phyloP scores from a whole-genome alignment of 2,329 filamentous ascomycete species.

The Passalora sequoiae region DNA sequence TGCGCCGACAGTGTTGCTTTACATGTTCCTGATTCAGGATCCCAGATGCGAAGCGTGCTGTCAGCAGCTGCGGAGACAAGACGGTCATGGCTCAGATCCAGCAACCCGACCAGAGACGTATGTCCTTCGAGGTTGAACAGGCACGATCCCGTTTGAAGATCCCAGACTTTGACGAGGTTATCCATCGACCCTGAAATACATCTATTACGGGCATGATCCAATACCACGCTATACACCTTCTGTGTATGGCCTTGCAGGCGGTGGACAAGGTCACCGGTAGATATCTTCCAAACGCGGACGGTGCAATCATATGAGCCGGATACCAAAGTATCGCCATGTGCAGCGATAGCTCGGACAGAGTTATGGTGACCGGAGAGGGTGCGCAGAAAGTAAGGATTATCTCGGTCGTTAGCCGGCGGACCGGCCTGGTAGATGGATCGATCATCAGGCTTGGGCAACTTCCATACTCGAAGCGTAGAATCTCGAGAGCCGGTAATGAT shows the following conservation, averaged over 20 bases:
- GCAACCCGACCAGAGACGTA: constrained; percentile 80
- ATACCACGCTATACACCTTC: constrained; percentile 95
- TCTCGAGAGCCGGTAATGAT: constrained; percentile 97
- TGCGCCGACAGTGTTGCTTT: constrained; percentile 87
- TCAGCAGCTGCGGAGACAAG: constrained; percentile 94
- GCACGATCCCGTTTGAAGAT: constrained; percentile 76
- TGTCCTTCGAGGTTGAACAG: constrained; percentile 91
- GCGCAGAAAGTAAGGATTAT: constrained; percentile 93
- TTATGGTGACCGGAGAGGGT: constrained; percentile 81
- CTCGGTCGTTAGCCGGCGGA: constrained; percentile 65
- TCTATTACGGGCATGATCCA: constrained; percentile 84
- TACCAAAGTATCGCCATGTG: constrained; percentile 90
- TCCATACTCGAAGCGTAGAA: constrained; percentile 91
- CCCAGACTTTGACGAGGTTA: constrained; percentile 96
- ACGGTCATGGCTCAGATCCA: constrained; percentile 83
- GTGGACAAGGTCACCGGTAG: constrained; percentile 82
- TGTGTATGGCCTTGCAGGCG: constrained; percentile 79
- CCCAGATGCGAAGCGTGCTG: constrained; percentile 93
- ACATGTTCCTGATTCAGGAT: constrained; percentile 86
- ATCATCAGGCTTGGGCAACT: constrained; percentile 75
- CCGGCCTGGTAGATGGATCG: constrained; percentile 73
- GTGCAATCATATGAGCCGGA: constrained; percentile 95
- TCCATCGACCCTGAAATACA: constrained; percentile 99
- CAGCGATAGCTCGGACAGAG: constrained; percentile 92
- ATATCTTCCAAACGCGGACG: constrained; percentile 95